Percentiles rank a stretch among this genome's conserved stretches.
Conservation (phyloP, 306 rosid species). For the Canavalia gladiata region DNA sequence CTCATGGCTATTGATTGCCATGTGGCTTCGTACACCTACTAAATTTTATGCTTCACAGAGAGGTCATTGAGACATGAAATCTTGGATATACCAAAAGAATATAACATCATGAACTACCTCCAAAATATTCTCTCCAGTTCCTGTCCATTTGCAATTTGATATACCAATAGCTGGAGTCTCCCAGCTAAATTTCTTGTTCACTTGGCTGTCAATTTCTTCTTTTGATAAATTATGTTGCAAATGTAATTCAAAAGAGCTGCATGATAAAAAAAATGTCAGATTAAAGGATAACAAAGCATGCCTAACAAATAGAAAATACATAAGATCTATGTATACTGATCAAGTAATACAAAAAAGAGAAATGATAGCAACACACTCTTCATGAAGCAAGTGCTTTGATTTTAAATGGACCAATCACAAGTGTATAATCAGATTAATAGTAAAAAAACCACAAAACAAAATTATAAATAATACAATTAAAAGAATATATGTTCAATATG, state of each 20-base stretch:
- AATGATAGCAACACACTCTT: background rate
- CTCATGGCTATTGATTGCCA: slow-evolving; percentile 26
- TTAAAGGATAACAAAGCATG: slow-evolving; percentile 35
- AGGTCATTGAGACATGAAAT: slow-evolving; percentile 33
- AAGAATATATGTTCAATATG: background rate
- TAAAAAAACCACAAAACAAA: background rate
- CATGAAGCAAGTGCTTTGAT: too few species aligned
- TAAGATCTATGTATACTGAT: slow-evolving; percentile 18
- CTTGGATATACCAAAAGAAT: slow-evolving; percentile 24
- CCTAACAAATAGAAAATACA: background rate
- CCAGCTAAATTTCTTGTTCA: slow-evolving; percentile 73
- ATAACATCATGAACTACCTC: slow-evolving; percentile 61
- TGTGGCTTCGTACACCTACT: slow-evolving; percentile 19
- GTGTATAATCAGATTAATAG: too few species aligned
- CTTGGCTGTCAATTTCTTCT: slow-evolving; percentile 68
- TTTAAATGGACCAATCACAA: too few species aligned
- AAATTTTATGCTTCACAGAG: slow-evolving; percentile 19
- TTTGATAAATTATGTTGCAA: slow-evolving; percentile 69
- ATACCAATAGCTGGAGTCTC: slow-evolving; percentile 77
- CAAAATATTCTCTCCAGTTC: slow-evolving; percentile 77
- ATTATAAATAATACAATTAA: slow-evolving; percentile 1
- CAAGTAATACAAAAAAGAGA: slow-evolving; percentile 11
- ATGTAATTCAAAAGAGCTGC: slow-evolving; percentile 77
- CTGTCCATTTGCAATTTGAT: slow-evolving; percentile 84
- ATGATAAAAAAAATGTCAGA: slow-evolving; percentile 27